Conservation (phyloP, 441 rosid species). For the Viola pubescens region DNA sequence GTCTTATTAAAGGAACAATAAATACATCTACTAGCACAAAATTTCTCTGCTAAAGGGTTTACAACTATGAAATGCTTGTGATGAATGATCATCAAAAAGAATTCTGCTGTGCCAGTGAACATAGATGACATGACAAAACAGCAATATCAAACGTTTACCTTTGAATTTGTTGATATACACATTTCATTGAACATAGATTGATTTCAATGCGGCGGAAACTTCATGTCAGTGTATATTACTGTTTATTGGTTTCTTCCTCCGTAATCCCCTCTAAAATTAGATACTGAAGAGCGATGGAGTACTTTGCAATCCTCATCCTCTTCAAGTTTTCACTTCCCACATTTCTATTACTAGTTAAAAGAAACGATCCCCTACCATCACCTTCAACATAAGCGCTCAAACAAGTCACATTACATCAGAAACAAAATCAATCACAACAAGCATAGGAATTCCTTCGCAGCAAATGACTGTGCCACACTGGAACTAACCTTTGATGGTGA, state of each 20-base stretch:
- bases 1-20: background rate
- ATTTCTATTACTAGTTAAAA: constrained; percentile 31
- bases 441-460: background rate
- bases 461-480: background rate
- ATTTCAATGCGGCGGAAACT: too few species aligned
- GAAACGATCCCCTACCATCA: constrained; percentile 59
- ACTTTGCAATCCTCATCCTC: constrained; percentile 37
- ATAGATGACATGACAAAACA: too few species aligned
- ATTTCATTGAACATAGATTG: background rate
- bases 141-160: too few species aligned
- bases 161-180: background rate
- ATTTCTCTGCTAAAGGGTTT: background rate
- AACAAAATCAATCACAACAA: background rate
- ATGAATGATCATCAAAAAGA: too few species aligned
- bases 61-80: background rate
- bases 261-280: constrained; percentile 35
- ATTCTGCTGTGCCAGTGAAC: too few species aligned
- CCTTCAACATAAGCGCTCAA: constrained; percentile 29
- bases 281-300: constrained; percentile 43
- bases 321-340: constrained; percentile 15
- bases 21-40: background rate
- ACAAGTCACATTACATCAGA: background rate
- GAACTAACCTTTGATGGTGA: constrained; percentile 51
- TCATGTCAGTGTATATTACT: too few species aligned
- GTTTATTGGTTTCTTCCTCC: constrained; percentile 23